phyloP scores from a whole-genome alignment of 2,329 filamentous ascomycete genomes.

The Raffaelea ambrosiae region DNA sequence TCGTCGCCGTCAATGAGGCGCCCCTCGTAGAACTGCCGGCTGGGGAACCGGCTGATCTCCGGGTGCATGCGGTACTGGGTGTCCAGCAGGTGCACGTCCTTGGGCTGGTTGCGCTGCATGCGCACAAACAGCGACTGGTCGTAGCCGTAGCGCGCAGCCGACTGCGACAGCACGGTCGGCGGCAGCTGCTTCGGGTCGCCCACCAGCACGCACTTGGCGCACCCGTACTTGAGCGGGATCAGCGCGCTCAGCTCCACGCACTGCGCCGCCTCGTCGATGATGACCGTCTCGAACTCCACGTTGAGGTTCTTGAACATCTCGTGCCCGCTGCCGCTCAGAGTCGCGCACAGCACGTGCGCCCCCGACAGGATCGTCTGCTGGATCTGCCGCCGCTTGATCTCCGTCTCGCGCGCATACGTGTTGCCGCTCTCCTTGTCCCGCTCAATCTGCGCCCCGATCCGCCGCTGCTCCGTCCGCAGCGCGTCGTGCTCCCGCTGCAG shows the following conservation, averaged over 20 bases:
- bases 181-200: conserved; percentile 97
- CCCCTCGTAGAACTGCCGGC: conserved; percentile 84
- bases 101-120: conserved; percentile 88
- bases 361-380: conserved; percentile 88
- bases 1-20: conserved; percentile 74
- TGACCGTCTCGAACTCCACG: conserved; percentile 96
- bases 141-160: conserved; percentile 86
- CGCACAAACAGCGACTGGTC: conserved; percentile 97
- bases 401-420: conserved; percentile 70
- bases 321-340: conserved; percentile 89
- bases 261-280: conserved; percentile 96
- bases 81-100: conserved; percentile 88
- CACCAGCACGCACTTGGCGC: conserved; percentile 91
- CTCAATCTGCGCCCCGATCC: conserved; percentile 81
- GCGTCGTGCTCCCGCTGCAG: conserved; percentile 71
- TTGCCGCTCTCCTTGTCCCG: conserved; percentile 79
- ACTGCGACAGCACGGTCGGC: conserved; percentile 89
- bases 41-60: conserved; percentile 87
- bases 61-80: conserved; percentile 99
- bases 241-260: conserved; percentile 95
- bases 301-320: conserved; percentile 94
- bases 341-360: conserved; percentile 89
- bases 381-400: conserved; percentile 72
- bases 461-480: conserved; percentile 57
- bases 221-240: conserved; percentile 95